Base-by-base conservation (phyloP, 1,284 basidiomycete species). In the Microbotryomycetes sp. region DNA sequence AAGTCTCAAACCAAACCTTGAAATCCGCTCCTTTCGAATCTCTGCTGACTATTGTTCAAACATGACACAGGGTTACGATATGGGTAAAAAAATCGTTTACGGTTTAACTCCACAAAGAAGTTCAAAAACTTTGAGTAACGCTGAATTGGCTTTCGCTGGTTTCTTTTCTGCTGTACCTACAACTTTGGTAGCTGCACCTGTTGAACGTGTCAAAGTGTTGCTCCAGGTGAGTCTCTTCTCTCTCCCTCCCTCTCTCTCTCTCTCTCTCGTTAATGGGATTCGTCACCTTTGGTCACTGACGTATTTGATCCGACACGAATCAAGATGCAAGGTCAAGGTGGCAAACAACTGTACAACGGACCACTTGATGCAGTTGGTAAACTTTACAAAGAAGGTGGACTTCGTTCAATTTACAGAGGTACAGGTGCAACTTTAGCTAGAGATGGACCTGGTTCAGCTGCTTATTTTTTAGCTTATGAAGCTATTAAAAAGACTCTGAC, bases 381-480 rank as follows among this genome's bases (percentile, higher is more conserved):
- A 74, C 81, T 98, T 31, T 98, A 98, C 80, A 87, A 84, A 71
- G 92, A 98, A 77, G 96, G 94, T 45, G 96, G 96, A 46, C 68
- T 98, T 42, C 84, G 83, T 71, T 93, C 90, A 72, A 88, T 99
- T 70, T 98, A 88, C 80, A 84, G 94, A 67, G 96, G 96, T 50
- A 91, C 92, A 2, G 82, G 82, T 62, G 96, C 94, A 16, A 99
- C 96, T 0, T 80, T 99, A 15, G 88, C 86, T 45, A 83, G 96
- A 70, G 96, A 99, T 76, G 94, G 92, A 57, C 96, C 96, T 3
- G 96, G 96, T 56, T 91, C 87, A 72, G 96, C 96, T 67, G 93
- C 89, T 86, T 96, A 78, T 74, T 99, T 99, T 75, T 91, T 90
- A 30, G 88, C 92, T 5, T 99, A 99, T 77, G 96, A 99, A 78